phyloP scores from a whole-genome alignment of 2,329 filamentous ascomycete genomes.

The Cordyceps farinosa region DNA sequence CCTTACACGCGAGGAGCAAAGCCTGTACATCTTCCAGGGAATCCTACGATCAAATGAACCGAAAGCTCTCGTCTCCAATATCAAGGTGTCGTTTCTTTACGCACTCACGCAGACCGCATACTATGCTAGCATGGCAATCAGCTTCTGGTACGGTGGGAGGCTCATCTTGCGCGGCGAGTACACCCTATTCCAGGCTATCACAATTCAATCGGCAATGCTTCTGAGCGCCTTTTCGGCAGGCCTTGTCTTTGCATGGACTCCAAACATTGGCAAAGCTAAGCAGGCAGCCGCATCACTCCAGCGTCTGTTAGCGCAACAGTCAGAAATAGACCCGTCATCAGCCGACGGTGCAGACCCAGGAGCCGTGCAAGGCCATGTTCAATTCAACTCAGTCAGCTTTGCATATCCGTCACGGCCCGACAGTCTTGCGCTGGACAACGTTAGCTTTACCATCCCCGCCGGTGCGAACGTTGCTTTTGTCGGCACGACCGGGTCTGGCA shows the following conservation, averaged over 20 bases:
- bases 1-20: not conserved
- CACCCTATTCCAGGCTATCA: not conserved
- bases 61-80: not conserved
- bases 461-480: not conserved
- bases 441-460: not conserved
- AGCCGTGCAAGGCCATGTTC: not conserved
- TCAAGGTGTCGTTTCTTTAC: constrained; percentile 9
- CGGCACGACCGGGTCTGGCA: not conserved
- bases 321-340: not conserved
- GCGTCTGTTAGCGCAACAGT: not conserved
- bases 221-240: not conserved
- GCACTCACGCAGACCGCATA: not conserved
- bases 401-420: not conserved
- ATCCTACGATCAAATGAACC: not conserved
- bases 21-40: not conserved
- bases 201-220: not conserved
- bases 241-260: not conserved
- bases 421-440: not conserved
- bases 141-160: constrained; percentile 19
- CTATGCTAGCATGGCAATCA: constrained; percentile 14
- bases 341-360: not conserved
- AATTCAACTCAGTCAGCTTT: not conserved
- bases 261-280: not conserved
- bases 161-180: constrained; percentile 4
- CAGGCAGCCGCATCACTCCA: not conserved